These are phyloP conservation scores for Penicillium hordei DNA, from an alignment of 2,329 filamentous ascomycete genomes.

Conservation along the genomic window DNA sequence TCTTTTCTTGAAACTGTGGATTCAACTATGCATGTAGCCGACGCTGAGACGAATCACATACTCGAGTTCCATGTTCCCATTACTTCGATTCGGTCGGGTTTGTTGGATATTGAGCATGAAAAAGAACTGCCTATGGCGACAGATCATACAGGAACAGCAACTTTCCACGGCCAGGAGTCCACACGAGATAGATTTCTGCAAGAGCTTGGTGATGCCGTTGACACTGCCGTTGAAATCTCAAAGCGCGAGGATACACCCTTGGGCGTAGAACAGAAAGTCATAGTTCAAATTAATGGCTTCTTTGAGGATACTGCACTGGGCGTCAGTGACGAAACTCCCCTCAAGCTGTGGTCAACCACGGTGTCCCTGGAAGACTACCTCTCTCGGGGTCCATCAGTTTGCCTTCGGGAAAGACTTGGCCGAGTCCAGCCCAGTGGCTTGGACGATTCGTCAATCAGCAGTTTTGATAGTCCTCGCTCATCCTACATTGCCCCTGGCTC, in stretches of 20 bases:
- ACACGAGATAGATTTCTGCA: constrained; percentile 30
- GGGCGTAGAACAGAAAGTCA: constrained; percentile 54
- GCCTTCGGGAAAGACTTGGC: constrained; percentile 55
- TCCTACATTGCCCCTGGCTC: constrained; percentile 17
- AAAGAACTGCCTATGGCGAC: constrained; percentile 34
- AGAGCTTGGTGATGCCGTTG: constrained; percentile 23
- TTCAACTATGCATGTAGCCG: constrained; percentile 53
- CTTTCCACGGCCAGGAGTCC: constrained; percentile 31
- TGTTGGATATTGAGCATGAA: constrained; percentile 36
- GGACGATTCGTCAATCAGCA: constrained; percentile 34
- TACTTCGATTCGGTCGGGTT: constrained; percentile 49
- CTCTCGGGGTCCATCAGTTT: constrained; percentile 55
- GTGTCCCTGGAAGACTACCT: constrained; percentile 51
- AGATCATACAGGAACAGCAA: constrained; percentile 34
- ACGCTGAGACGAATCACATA: constrained; percentile 41
- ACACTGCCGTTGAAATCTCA: constrained; percentile 28
- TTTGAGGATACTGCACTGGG: constrained; percentile 61
- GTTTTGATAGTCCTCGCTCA: constrained; percentile 31
- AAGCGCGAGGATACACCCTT: constrained; percentile 47
- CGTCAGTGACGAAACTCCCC: constrained; percentile 45
- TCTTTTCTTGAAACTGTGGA: constrained; percentile 64
- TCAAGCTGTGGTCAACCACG: constrained; percentile 36
- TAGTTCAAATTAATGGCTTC: constrained; percentile 60
- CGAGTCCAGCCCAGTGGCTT: constrained; percentile 24
- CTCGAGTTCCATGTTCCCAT: constrained; percentile 61